Conservation (phyloP, 176 grass and related monocot genomes). For the Avena eriantha region DNA sequence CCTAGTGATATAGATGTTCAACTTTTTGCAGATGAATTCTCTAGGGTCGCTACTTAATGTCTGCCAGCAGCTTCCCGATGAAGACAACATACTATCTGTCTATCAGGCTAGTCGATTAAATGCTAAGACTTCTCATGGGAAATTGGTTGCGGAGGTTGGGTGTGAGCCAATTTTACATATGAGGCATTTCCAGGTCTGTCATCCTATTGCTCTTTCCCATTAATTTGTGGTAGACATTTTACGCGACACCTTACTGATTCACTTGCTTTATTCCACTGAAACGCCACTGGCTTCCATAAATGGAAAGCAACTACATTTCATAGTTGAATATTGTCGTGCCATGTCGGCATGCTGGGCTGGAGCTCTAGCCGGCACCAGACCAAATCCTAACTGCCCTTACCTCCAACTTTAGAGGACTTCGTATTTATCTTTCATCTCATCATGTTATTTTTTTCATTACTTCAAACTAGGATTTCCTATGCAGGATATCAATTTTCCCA, state of each 20-base stretch:
- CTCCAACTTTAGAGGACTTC: neutral
- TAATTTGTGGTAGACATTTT: neutral
- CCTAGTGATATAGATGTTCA: conserved; percentile 21
- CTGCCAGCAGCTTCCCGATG: conserved; percentile 84
- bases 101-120: conserved; percentile 79
- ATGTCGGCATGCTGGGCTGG: neutral
- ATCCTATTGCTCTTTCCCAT: conserved; percentile 32
- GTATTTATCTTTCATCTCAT: neutral
- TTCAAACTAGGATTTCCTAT: neutral
- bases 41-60: conserved; percentile 71
- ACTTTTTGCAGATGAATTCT: conserved; percentile 86
- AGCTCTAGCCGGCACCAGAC: neutral
- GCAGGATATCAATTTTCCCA: neutral
- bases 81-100: conserved; percentile 55
- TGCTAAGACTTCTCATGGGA: conserved; percentile 82
- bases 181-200: conserved; percentile 93
- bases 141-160: conserved; percentile 85
- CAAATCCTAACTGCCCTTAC: neutral
- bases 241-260: neutral
- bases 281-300: neutral
- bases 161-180: conserved; percentile 98
- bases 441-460: conserved; percentile 5
- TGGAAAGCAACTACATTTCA: conserved; percentile 2
- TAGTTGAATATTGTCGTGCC: conserved; percentile 4
- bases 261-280: conserved; percentile 29